Evolutionary conservation across 148 eudicot species (phyloP).

Genomic region (Suaeda aralocaspica): DNA sequence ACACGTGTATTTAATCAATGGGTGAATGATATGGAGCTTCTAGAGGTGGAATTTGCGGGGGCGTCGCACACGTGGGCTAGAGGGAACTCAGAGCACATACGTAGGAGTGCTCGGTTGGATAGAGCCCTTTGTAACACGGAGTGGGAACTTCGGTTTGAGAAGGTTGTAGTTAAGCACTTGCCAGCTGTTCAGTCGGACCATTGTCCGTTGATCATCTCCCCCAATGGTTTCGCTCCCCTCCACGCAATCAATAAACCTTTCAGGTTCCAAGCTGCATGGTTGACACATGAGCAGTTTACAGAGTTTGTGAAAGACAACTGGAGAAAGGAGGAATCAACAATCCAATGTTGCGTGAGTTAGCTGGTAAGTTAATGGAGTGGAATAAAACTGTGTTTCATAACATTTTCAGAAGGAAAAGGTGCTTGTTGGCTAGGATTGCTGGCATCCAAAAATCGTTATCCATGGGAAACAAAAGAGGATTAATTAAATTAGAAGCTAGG

Average conservation of each 20-base stretch:
- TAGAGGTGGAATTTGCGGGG: neutral
- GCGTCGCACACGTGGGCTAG: neutral
- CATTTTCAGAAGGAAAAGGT: neutral
- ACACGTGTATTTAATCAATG: neutral
- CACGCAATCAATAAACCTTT: neutral
- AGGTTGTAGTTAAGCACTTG: neutral
- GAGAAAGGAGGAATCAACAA: too few species aligned
- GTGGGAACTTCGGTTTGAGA: neutral
- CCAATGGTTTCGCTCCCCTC: neutral
- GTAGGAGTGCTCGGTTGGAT: neutral
- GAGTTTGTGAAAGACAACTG: neutral
- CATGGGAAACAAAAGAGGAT: fast-evolving
- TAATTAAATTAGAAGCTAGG: neutral
- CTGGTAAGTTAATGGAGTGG: neutral
- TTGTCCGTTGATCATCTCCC: neutral
- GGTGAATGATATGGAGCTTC: neutral
- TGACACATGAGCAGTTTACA: neutral
- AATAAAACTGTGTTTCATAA: neutral
- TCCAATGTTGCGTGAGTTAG: too few species aligned
- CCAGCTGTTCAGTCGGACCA: neutral
- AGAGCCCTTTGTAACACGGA: neutral
- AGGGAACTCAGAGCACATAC: neutral
- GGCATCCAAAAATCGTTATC: neutral
- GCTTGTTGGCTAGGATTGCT: neutral
- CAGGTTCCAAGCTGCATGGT: neutral